Conservation (phyloP, 176 grass and related monocot genomes). For the Chloris gayana region DNA sequence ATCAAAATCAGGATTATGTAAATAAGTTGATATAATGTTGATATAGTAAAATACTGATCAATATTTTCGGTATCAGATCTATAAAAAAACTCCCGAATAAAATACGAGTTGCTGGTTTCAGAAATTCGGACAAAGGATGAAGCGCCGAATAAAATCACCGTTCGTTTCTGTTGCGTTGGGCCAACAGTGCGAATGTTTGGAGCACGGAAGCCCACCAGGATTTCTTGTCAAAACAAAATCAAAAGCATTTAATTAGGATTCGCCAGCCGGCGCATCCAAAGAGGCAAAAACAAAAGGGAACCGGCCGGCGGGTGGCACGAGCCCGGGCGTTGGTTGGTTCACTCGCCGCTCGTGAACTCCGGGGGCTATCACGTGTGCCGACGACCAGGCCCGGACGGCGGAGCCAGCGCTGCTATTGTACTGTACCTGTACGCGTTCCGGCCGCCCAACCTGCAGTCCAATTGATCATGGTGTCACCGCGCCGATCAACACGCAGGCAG, state of each 20-base stretch:
- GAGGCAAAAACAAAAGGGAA: neutral
- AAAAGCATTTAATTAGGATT: neutral
- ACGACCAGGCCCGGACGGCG: neutral
- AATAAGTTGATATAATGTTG: no score
- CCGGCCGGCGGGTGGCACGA: neutral
- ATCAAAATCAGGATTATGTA: no score
- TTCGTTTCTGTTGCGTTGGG: neutral
- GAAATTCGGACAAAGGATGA: neutral
- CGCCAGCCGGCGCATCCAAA: neutral
- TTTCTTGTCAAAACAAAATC: neutral
- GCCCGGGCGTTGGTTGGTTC: neutral
- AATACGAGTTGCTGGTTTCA: no score
- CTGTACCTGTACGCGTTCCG: neutral
- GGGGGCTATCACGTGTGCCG: neutral
- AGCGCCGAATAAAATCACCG: neutral
- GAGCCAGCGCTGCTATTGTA: neutral
- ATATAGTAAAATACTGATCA: no score
- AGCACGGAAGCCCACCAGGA: neutral
- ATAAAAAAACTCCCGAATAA: no score
- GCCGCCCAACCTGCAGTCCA: neutral
- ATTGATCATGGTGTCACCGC: neutral
- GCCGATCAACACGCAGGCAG: no score
- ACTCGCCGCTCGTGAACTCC: neutral
- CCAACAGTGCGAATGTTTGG: neutral
- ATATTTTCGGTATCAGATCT: no score